These are phyloP conservation scores for Neonectria faginata DNA, from an alignment of 2,329 filamentous ascomycete genomes.

Conservation along the genomic window DNA sequence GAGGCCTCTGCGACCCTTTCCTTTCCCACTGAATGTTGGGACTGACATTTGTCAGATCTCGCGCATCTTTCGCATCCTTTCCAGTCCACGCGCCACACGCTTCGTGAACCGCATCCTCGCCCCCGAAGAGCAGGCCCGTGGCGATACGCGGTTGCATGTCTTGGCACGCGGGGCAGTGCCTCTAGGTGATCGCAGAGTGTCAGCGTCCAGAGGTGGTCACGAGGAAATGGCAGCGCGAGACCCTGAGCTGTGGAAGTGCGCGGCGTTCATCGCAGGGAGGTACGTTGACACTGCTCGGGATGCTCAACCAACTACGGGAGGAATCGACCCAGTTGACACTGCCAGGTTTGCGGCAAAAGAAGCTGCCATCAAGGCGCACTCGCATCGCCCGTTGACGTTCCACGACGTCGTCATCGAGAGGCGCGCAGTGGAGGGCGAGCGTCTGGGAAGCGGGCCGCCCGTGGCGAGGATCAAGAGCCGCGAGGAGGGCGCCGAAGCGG, in stretches of 20 bases:
- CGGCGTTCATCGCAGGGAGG: constrained; percentile 53
- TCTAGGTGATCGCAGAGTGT: neutral
- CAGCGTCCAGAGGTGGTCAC: neutral
- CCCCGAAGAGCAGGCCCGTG: constrained; percentile 47
- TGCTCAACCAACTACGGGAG: neutral
- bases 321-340: neutral
- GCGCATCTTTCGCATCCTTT: constrained; percentile 72
- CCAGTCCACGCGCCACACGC: constrained; percentile 52
- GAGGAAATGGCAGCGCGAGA: constrained; percentile 25
- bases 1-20: constrained; percentile 62
- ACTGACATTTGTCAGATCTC: constrained; percentile 81
- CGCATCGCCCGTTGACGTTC: constrained; percentile 68
- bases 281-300: constrained; percentile 28
- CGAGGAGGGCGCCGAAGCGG: constrained; percentile 42
- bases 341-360: constrained; percentile 78
- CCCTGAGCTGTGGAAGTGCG: constrained; percentile 50
- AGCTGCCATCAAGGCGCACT: constrained; percentile 78
- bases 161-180: constrained; percentile 11
- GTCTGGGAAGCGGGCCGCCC: constrained; percentile 56
- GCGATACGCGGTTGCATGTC: constrained; percentile 40
- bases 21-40: constrained; percentile 75
- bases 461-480: constrained; percentile 56
- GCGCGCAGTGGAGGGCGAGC: constrained; percentile 39
- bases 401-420: constrained; percentile 67
- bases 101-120: constrained; percentile 64